Percentiles rank a stretch among this genome's conserved stretches.
These are phyloP conservation scores for Starmerella bombi DNA, from an alignment of 805 yeast species.

Conservation along the genomic window DNA sequence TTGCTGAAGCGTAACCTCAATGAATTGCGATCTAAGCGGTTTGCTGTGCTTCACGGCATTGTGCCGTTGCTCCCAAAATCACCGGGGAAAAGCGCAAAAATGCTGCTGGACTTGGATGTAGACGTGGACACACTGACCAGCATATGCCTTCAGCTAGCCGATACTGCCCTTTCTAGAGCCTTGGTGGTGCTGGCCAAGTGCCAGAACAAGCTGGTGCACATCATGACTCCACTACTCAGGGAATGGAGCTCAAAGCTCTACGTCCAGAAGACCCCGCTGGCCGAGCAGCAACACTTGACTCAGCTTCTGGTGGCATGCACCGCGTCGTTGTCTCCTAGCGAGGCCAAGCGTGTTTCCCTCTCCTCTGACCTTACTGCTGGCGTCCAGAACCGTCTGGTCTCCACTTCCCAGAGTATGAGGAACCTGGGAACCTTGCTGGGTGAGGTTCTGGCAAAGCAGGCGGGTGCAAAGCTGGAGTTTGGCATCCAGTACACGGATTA, in stretches of 20 bases:
- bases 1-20: slow-evolving; percentile 1
- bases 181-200: slow-evolving; percentile 16
- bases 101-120: slow-evolving; percentile 12
- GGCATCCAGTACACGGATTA: slow-evolving; percentile 18
- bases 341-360: slow-evolving; percentile 27
- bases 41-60: slow-evolving; percentile 11
- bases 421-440: slow-evolving; percentile 47
- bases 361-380: slow-evolving; percentile 35
- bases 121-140: slow-evolving; percentile 7
- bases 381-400: slow-evolving; percentile 42
- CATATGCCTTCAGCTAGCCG: slow-evolving; percentile 3
- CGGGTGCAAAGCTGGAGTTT: slow-evolving; percentile 23
- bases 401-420: slow-evolving; percentile 36
- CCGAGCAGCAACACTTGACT: slow-evolving; percentile 38
- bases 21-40: slow-evolving; percentile 13
- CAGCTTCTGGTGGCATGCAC: slow-evolving; percentile 33
- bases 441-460: slow-evolving; percentile 28
- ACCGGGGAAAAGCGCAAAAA: slow-evolving; percentile 10
- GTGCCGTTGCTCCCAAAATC: slow-evolving; percentile 4
- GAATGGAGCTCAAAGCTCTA: slow-evolving; percentile 31
- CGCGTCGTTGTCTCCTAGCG: slow-evolving; percentile 19
- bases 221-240: slow-evolving; percentile 12
- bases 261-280: slow-evolving; percentile 32
- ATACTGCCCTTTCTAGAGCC: slow-evolving; percentile 14
- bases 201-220: background rate